Evolutionary conservation across 2,329 filamentous ascomycete genomes (phyloP).

Genomic region (Escovopsis weberi): DNA sequence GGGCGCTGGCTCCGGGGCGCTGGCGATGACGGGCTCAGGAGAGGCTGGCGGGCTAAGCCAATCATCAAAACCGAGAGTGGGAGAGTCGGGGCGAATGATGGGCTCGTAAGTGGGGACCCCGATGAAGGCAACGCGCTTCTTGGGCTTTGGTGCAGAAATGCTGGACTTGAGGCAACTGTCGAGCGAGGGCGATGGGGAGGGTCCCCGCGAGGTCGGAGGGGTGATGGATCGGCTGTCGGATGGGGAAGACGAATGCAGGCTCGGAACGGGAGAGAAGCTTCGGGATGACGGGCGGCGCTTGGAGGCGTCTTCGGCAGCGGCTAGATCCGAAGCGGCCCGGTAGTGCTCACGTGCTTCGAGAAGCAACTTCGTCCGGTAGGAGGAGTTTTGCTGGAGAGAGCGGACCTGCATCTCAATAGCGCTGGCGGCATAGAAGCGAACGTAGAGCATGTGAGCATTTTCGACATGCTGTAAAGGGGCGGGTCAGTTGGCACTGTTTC

Average conservation of each 20-base stretch:
- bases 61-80: conserved; percentile 42
- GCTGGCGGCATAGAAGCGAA: conserved; percentile 48
- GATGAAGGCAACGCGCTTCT: conserved; percentile 26
- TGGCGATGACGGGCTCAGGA: conserved; percentile 10
- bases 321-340: conserved; percentile 30
- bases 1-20: conserved; percentile 7
- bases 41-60: conserved; percentile 15
- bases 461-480: conserved; percentile 20
- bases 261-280: conserved; percentile 24
- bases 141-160: conserved; percentile 13
- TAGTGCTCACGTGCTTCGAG: conserved; percentile 39
- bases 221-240: conserved; percentile 29
- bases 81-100: conserved; percentile 42
- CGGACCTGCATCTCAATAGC: conserved; percentile 42
- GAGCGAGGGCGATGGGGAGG: conserved; percentile 23
- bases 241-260: conserved; percentile 30
- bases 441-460: conserved; percentile 40
- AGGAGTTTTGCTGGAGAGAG: conserved; percentile 29
- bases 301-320: conserved; percentile 30
- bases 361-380: conserved; percentile 32
- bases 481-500: not conserved
- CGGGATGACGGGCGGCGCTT: conserved; percentile 25
- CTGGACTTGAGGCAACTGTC: conserved; percentile 6
- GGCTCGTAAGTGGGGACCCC: conserved; percentile 26
- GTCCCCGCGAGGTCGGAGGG: conserved; percentile 31